phyloP scores from a whole-genome alignment of 2,329 filamentous ascomycete genomes.

The Exserohilum rostratum region DNA sequence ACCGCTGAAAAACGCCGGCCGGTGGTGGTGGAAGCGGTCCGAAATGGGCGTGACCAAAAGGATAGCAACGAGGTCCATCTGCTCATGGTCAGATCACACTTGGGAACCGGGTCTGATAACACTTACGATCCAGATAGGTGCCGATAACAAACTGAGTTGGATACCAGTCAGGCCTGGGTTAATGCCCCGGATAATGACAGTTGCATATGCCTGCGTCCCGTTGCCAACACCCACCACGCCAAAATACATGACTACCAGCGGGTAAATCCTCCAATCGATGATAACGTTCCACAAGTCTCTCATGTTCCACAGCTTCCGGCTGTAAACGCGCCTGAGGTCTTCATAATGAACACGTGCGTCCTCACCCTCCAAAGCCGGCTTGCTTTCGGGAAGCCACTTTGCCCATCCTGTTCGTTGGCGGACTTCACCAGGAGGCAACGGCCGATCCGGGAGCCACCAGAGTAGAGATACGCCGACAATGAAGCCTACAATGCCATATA shows the following conservation, averaged over 20 bases:
- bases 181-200: slow-evolving; percentile 82
- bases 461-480: slow-evolving; percentile 74
- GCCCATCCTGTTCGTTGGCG: slow-evolving; percentile 59
- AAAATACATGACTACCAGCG: slow-evolving; percentile 88
- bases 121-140: slow-evolving; percentile 88
- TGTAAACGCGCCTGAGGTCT: slow-evolving; percentile 81
- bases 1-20: slow-evolving; percentile 79
- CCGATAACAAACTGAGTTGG: slow-evolving; percentile 80
- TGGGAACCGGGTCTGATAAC: neutral
- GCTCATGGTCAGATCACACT: slow-evolving; percentile 11
- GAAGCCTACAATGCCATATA: slow-evolving; percentile 79
- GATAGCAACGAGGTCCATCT: slow-evolving; percentile 89
- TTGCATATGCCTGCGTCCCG: slow-evolving; percentile 85
- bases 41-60: slow-evolving; percentile 83
- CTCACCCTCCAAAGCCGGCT: slow-evolving; percentile 74
- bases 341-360: slow-evolving; percentile 84
- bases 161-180: slow-evolving; percentile 74
- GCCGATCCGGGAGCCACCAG: slow-evolving; percentile 91
- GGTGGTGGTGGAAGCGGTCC: slow-evolving; percentile 81
- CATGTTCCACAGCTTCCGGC: slow-evolving; percentile 73
- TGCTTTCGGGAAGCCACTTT: slow-evolving; percentile 70
- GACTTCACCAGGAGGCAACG: slow-evolving; percentile 72
- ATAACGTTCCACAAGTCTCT: slow-evolving; percentile 73
- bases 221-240: slow-evolving; percentile 92
- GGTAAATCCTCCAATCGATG: slow-evolving; percentile 88